Base-by-base conservation (phyloP, 192 early-diverging fungal genomes). In the Entomortierella parvispora region DNA sequence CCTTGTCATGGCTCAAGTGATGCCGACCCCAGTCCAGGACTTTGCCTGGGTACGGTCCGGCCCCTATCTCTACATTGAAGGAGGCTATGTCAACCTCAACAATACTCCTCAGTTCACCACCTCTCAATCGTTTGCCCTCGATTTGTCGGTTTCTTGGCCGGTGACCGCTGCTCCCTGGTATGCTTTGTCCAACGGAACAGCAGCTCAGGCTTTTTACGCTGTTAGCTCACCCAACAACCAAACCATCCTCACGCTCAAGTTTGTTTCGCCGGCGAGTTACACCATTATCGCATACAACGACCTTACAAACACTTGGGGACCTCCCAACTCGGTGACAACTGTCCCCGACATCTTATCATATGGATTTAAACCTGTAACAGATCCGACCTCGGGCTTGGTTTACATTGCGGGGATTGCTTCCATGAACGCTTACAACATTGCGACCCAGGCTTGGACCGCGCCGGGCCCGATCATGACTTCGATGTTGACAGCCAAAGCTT, bases 31-130 rank as follows among this genome's bases (percentile, higher is more conserved):
- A 31, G 58, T 61, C 7, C 58, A 61, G 29, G 44, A 32, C 58
- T 46, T 48, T 25, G 42, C 58, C 29, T 47, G 29, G 31, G 43
- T n/a, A 32, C 58, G 58, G 46, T 48, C 42, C 28, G 58, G 58
- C 5, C 46, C 58, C 28, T 26, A 61, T 44, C 17, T 48, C 22
- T 48, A 12, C 18, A 20, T 61, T 44, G 23, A 47, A 34, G 58
- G 58, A 48, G 58, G 58, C 45, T 61, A 61, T 48, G 58, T 61
- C 17, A 9, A 40, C 31, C 3, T 61, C 58, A 61, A 61, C 44
- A 28, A 44, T 11, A 40, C 26, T 1, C 14, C 12, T 3, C 23
- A 44, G 20, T 34, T 18, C 15, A 26, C 22, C 28, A 32, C 45
- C 18, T 26, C 58, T 8, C 58, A 61, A 22, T 26, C 18, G 9